Evolutionary conservation across 2,329 filamentous ascomycete species (phyloP).

Genomic region (Colletotrichum sp.): DNA sequence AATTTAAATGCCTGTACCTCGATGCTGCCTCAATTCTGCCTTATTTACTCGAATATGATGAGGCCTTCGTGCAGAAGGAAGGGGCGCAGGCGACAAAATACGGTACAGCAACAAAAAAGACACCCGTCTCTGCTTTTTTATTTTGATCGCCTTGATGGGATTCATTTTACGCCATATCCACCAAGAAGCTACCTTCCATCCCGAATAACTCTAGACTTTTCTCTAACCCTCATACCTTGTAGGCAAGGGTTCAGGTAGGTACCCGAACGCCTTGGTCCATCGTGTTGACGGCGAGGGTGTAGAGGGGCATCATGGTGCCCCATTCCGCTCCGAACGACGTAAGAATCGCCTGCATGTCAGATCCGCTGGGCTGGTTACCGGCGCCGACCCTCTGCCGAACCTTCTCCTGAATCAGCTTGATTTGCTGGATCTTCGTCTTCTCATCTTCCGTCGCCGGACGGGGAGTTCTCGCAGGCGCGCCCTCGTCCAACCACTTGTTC

Average conservation of each 20-base stretch:
- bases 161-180: background rate
- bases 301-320: background rate
- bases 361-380: background rate
- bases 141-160: accelerated
- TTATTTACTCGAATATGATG: background rate
- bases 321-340: background rate
- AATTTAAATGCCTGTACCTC: too few species aligned
- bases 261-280: background rate
- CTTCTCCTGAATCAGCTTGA: background rate
- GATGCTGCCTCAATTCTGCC: too few species aligned
- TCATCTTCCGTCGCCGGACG: background rate
- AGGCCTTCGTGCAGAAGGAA: accelerated
- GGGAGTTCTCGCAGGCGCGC: background rate
- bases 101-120: background rate
- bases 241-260: background rate
- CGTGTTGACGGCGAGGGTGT: background rate
- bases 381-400: background rate
- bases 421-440: background rate
- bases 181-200: background rate
- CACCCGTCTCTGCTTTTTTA: background rate
- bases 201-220: background rate
- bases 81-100: background rate
- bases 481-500: background rate
- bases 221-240: background rate
- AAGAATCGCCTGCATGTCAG: background rate